Evolutionary conservation across 768 basidiomycete genomes (phyloP).

Genomic region (Boletus coccyginus): DNA sequence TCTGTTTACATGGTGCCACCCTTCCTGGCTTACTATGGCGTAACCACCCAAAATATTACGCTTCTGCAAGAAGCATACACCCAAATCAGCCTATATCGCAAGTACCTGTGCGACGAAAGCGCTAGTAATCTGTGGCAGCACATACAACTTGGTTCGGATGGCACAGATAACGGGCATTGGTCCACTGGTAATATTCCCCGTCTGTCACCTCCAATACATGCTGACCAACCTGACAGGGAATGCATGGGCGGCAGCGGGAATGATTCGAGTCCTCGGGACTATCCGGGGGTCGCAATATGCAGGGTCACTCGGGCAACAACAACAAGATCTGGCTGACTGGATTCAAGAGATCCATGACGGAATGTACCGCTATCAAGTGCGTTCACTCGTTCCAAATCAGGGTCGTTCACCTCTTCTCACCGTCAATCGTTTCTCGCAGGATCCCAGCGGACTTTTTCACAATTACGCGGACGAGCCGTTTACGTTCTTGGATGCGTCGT

Average conservation of each 20-base stretch:
- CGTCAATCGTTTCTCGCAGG: background rate
- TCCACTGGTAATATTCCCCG: constrained; percentile 54
- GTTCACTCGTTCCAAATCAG: constrained; percentile 20
- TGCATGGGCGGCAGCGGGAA: constrained; percentile 87
- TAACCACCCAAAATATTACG: constrained; percentile 51
- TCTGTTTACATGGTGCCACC: constrained; percentile 86
- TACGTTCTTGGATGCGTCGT: constrained; percentile 71
- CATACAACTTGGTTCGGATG: constrained; percentile 53
- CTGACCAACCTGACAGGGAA: constrained; percentile 51
- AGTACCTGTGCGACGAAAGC: constrained; percentile 51
- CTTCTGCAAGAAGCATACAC: constrained; percentile 63
- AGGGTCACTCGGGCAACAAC: constrained; percentile 45
- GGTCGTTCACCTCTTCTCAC: background rate
- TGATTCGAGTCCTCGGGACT: constrained; percentile 77
- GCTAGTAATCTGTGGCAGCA: constrained; percentile 73
- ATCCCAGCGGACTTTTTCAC: constrained; percentile 39
- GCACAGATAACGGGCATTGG: constrained; percentile 72
- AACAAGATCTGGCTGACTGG: constrained; percentile 62
- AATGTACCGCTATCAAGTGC: constrained; percentile 60
- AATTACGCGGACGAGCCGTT: constrained; percentile 66
- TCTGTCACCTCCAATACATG: background rate
- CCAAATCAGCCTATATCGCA: constrained; percentile 71
- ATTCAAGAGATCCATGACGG: constrained; percentile 68
- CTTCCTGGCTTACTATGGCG: constrained; percentile 84
- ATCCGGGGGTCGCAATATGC: constrained; percentile 61